These are phyloP conservation scores for Pistacia atlantica DNA, from an alignment of 345 rosid genomes.

Conservation along the genomic window DNA sequence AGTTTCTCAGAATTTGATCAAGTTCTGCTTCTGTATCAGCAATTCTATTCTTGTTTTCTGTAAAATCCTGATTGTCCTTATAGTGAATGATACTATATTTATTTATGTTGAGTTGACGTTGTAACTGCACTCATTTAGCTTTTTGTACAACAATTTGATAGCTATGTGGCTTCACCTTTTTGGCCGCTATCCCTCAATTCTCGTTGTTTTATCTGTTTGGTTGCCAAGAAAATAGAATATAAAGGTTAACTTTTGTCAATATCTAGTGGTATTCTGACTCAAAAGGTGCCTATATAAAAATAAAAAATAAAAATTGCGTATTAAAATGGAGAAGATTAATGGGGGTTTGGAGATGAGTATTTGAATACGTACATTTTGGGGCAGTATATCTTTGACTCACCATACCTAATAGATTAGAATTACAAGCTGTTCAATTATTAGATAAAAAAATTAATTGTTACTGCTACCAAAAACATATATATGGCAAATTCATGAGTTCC, in stretches of 20 bases:
- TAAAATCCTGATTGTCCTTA: background rate
- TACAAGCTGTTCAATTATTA: too few species aligned
- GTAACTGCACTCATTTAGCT: background rate
- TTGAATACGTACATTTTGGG: background rate
- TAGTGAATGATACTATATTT: background rate
- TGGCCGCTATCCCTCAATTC: background rate
- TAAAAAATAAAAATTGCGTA: constrained; percentile 10
- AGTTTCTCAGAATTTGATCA: background rate
- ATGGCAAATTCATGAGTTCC: too few species aligned
- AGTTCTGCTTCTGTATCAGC: background rate
- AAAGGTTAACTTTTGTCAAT: background rate
- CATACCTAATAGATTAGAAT: background rate
- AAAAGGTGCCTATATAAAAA: background rate
- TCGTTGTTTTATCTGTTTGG: constrained; percentile 2
- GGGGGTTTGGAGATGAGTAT: background rate
- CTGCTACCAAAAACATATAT: too few species aligned
- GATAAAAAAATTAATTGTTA: too few species aligned
- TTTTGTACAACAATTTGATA: too few species aligned
- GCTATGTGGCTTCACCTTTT: too few species aligned
- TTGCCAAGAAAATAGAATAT: background rate
- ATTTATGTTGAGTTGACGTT: too few species aligned
- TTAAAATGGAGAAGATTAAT: constrained; percentile 3
- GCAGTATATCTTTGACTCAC: constrained; percentile 24
- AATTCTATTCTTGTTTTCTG: background rate
- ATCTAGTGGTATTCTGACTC: constrained; percentile 18